Evolutionary conservation across 2,329 filamentous ascomycete genomes (phyloP).

Genomic region (Trichophyton rubrum): DNA sequence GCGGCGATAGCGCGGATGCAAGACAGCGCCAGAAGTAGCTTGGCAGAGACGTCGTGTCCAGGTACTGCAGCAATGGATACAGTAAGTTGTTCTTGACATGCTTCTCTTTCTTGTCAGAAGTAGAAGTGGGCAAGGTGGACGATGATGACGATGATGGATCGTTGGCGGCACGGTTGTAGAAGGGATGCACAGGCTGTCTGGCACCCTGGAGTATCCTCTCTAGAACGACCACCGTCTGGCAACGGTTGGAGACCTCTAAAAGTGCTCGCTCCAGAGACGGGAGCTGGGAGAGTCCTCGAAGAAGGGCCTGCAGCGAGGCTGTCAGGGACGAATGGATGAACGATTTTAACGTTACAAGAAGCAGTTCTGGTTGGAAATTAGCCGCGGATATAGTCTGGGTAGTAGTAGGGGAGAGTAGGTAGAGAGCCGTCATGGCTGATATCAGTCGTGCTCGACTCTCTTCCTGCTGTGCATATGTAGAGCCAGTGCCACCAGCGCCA

Average conservation of each 20-base stretch:
- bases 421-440: conserved; percentile 64
- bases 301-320: conserved; percentile 60
- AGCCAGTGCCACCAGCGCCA: conserved; percentile 1
- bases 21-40: conserved; percentile 91
- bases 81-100: conserved; percentile 44
- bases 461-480: conserved; percentile 50
- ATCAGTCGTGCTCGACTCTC: conserved; percentile 62
- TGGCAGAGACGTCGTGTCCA: conserved; percentile 77
- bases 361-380: conserved; percentile 52
- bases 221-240: conserved; percentile 82
- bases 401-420: conserved; percentile 59
- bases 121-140: conserved; percentile 3
- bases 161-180: conserved; percentile 26
- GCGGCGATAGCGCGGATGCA: conserved; percentile 60
- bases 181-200: conserved; percentile 56
- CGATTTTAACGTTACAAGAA: conserved; percentile 64
- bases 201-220: conserved; percentile 62
- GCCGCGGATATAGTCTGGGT: conserved; percentile 19
- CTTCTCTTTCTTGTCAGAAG: conserved; percentile 7
- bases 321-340: conserved; percentile 59
- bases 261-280: conserved; percentile 72
- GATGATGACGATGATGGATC: conserved; percentile 13
- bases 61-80: conserved; percentile 56
- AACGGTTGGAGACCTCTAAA: conserved; percentile 66
- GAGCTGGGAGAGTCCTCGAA: conserved; percentile 64